Conservation (phyloP, 192 early-diverging fungal species). For the Oehlia diaphana region DNA sequence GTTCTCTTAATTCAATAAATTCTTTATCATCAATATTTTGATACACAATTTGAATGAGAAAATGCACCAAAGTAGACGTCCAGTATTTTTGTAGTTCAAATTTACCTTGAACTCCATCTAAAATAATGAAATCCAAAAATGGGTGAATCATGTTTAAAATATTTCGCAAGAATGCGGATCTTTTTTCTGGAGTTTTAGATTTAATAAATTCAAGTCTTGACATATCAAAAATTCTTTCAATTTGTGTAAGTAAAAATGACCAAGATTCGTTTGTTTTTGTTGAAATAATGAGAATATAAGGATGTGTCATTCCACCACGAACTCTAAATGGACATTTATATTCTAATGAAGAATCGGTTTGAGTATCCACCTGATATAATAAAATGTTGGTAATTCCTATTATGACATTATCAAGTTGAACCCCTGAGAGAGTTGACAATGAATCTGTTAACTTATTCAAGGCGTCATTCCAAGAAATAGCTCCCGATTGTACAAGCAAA, state of each 20-base stretch:
- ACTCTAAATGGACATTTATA: neutral
- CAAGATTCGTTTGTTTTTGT: slow-evolving; percentile 1
- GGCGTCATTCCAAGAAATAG: neutral
- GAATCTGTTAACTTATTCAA: slow-evolving; percentile 1
- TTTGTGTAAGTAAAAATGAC: neutral
- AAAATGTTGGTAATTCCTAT: slow-evolving; percentile 1
- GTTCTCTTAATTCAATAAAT: neutral
- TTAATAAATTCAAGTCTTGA: slow-evolving; percentile 4
- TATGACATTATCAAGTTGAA: neutral
- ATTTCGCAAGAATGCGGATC: neutral
- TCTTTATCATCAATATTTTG: neutral
- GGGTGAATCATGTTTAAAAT: slow-evolving; percentile 8
- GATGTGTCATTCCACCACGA: neutral
- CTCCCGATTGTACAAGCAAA: neutral
- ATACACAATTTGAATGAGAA: neutral
- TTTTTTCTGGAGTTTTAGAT: neutral
- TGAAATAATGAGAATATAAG: neutral
- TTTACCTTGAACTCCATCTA: neutral
- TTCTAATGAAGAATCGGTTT: neutral
- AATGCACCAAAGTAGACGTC: neutral
- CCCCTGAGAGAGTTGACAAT: neutral
- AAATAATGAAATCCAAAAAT: slow-evolving; percentile 4
- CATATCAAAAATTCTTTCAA: slow-evolving; percentile 14
- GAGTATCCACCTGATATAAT: slow-evolving; percentile 1
- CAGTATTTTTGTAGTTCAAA: neutral